Base-by-base conservation (phyloP, 1,284 basidiomycete genomes). In the Fomitopsis pinicola region DNA sequence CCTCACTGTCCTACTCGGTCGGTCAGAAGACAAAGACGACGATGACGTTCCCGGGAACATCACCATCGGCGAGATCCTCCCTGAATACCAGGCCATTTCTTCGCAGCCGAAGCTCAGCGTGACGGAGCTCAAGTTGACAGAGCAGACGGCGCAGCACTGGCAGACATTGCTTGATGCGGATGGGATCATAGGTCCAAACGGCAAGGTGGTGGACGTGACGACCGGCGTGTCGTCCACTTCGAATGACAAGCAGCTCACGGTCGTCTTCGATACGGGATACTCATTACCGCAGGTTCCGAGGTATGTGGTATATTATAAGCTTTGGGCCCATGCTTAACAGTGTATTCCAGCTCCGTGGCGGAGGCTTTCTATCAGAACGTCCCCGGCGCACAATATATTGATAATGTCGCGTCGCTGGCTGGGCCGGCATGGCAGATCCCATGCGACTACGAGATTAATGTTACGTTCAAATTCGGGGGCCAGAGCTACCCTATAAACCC, bases 211-310 rank as follows among this genome's bases (percentile, higher is more conserved):
- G 42, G 64, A 76, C 7, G 67, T 83, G 45, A 71, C 66, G 19
- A 78, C 81, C 0, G 71, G 68, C 14, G 82, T 85, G 2, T 66
- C 72, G 17, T 66, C 75, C 19, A 77, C 78, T 1, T 63, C 68
- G 17, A 76, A 80, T 60, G 72, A 72, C 36, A 74, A 75, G 10
- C 82, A 82, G 65, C 72, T 80, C 3, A 84, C 81, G 3, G 69
- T 68, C 1, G 75, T 88, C 3, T 72, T 88, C 45, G 86, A 88
- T 66, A 82, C 83, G 2, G 87, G 87, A 0, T 88, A 84, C 66
- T 80, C 82, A 1, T 71, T 87, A 10, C 80, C 84, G 22, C 85
- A 87, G 68, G 76, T 86, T 46, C 77, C 83, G 52, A 64, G 73
- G 82, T 83, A 68, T 22, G 76, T 71, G 35, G 36, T 40, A 57